Base-by-base conservation (phyloP, 495 filamentous ascomycete species). In the Aspergillus ostianus region DNA sequence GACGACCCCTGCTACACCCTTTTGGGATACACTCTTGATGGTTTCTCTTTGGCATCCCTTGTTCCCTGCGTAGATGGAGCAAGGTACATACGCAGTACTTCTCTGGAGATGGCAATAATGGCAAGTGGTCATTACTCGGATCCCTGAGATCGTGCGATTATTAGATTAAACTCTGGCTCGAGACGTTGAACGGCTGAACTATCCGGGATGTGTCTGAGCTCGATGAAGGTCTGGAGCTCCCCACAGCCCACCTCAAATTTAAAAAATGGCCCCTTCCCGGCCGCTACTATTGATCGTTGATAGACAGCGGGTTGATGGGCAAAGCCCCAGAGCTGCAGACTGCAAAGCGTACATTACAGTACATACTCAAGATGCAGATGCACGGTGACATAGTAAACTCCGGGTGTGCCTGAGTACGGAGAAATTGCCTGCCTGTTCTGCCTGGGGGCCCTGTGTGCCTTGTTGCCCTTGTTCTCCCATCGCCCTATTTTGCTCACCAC, bases 1-100 rank as follows among this genome's bases (percentile, higher is more conserved):
- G 59, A 67, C 61, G 55, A 55, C 62, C 44, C 50, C 30, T 47
- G 50, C 65, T 67, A 64, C 46, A 47, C 57, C 41, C 32, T 6
- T 52, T 67, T 26, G 29, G 59, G 58, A 51, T 59, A 30, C 53
- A 53, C 49, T 50, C 46, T 21, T 52, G 13, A 41, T 41, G 36
- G 13, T 41, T 15, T 15, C 36, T 17, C 13, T 41, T 41, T 41
- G 36, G 30, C 30, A 32, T 32, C 10, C 6, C 10, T 32, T 41
- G 15, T 15, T 17, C 36, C 36, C 36, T 41, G 13, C 36, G 13
- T 2, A 15, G 13, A 41, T 15, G 4, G 36, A 41, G 36, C 12
- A 17, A 12, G 23, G 23, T 26, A 26, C 4, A 26, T 26, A n/a
- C n/a, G n/a, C n/a, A n/a, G n/a, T n/a, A 26, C 23, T 26, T 4